Evolutionary conservation across 2,329 filamentous ascomycete species (phyloP), one percentile per base, ranked within the genome.

Genomic region (Tolypocladium cylindrosporum): DNA sequence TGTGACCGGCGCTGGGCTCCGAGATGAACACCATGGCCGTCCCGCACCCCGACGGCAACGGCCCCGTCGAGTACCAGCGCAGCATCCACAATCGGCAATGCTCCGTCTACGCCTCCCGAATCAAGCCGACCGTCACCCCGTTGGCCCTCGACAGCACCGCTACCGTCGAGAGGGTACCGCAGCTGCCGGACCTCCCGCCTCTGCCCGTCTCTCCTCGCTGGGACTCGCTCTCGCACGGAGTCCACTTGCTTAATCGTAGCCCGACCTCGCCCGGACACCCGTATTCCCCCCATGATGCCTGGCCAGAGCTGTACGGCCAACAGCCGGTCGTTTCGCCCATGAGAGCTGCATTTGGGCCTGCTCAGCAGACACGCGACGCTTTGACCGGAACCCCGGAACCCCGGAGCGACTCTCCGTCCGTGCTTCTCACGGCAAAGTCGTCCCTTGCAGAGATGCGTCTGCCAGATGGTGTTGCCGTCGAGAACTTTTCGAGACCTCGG

Each of bases 401-500:
- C 54, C 65, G 66, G 60, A 66, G 66, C 58, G 65, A 65, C 57
- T 68, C 67, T 55, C 69, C 72, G 54, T 67, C 64, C 58, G 66
- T 66, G 51, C 61, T 66, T 11, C 57, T 72, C 56, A 66, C 60
- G 51, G 62, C 67, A 40, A 70, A 72, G 58, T 67, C 69, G 52
- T 72, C 71, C 48, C 62, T 67, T 42, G 58, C 66, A 51, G 71
- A 74, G 57, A 62, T 72, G 59, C 68, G 75, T 50, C 61, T 65
- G 69, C 66, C 70, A 55, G 71, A 74, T 54, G 68, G 66, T 56
- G 70, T 72, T 62, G 66, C 68, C 52, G 73, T 82, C 52, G 78
- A 79, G 64, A 85, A 85, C 68, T 85, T 85, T 67, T 85, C 82
- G n/a, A 76, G 82, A 43, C 82, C 82, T 48, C 75, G 82, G 58